Evolutionary conservation across 345 rosid genomes (phyloP), one percentile per base, ranked within the genome.

Genomic region (Gossypium herbaceum): DNA sequence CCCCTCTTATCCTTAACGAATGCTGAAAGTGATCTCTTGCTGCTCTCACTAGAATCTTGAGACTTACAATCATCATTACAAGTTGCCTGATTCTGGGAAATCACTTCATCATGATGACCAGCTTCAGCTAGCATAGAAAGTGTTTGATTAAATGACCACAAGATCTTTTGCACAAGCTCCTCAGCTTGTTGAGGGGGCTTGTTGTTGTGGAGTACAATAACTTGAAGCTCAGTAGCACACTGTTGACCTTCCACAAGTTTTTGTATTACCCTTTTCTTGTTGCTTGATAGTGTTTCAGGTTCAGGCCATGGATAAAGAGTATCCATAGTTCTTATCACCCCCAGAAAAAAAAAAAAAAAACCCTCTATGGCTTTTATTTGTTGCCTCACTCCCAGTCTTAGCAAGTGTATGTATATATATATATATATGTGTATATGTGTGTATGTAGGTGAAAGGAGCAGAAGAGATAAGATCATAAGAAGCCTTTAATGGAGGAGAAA

Each of bases 1-100:
- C 97, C 98, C 70, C 97, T 86, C 78, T 60, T 85, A 16, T 82
- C 88, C 80, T 81, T 84, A 51, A 76, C 8, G 57, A 9, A 12
- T 20, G 60, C 4, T 15, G 76, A 65, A 43, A 74, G 44, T 43
- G 41, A 0, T 34, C 77, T 84, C 84, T 85, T 92, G 80, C 75
- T 83, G 76, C 88, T 83, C 77, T 85, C 82, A 7, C 90, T 86
- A 73, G 89, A 91, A 75, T 87, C 88, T 52, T 85, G 88, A 68
- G 80, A 80, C 71, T 81, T 80, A 73, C 85, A 84, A 69, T 74
- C 84, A 79, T 80, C 82, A 47, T 25, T 73, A 12, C 80, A 84
- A 62, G 55, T 67, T 16, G 74, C 81, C 17, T 29, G 82, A 45
- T 24, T 60, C 62, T 50, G 74, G 69, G 72, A 71, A 56, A 64